Evolutionary conservation across 1,139 yeast species (phyloP).

Genomic region (Zygoascus meyerae): DNA sequence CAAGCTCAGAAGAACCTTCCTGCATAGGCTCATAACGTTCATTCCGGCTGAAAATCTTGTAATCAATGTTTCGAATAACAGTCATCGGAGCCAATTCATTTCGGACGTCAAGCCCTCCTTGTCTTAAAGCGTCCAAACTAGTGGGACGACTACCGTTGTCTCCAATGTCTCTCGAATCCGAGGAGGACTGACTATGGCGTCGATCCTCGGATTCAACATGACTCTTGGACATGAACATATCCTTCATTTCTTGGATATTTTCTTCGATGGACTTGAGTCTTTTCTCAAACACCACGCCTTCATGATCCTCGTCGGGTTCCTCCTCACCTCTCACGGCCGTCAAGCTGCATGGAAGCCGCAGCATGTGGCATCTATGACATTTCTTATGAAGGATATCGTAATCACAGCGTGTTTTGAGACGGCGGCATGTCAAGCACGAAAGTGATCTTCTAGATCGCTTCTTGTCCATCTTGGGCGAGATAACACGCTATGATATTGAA

Average conservation of each 20-base stretch:
- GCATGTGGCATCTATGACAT: constrained; percentile 46
- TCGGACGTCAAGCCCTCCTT: not conserved
- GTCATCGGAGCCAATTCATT: constrained; percentile 35
- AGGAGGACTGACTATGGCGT: not conserved
- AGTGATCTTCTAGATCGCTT: constrained; percentile 41
- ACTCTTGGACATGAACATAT: not conserved
- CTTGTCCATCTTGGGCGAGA: constrained; percentile 6
- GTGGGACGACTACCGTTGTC: not conserved
- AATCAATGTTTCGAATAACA: constrained; percentile 40
- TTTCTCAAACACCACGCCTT: constrained; percentile 3
- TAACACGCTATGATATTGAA: not conserved
- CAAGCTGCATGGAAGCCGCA: constrained; percentile 43
- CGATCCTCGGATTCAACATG: not conserved
- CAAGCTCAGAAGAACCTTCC: constrained; percentile 35
- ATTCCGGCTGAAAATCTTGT: constrained; percentile 35
- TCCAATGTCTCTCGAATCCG: not conserved
- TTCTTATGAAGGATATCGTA: constrained; percentile 38
- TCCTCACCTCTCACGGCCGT: constrained; percentile 18
- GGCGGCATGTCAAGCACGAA: constrained; percentile 48
- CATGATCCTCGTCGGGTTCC: constrained; percentile 8
- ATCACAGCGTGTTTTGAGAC: constrained; percentile 50
- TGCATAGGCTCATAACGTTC: constrained; percentile 31
- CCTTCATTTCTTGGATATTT: constrained; percentile 4
- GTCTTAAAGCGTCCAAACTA: not conserved
- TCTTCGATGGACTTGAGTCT: constrained; percentile 4